Base-by-base conservation (phyloP, 2,329 filamentous ascomycete genomes). In the Aspergillus awamori region DNA sequence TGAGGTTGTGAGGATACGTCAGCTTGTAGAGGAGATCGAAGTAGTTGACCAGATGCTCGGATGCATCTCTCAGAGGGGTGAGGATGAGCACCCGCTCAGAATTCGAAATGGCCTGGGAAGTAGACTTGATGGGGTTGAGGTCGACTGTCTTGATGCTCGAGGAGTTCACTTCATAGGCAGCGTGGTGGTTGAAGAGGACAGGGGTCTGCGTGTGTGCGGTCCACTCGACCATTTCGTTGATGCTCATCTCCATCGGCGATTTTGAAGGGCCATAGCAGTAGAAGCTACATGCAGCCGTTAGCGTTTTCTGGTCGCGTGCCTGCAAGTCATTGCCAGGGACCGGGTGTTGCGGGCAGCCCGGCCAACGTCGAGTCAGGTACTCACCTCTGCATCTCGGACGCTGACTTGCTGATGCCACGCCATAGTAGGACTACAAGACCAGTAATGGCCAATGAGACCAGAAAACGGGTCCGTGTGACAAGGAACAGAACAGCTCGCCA, bases 201-300 rank as follows among this genome's bases (percentile, higher is more conserved):
- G 95, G 95, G 3, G 95, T 98, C 70, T 93, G 89, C 65, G 95
- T 82, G 74, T 97, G 93, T 60, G 87, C 88, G 68, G 91, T 89
- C 95, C 95, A 99, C 66, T 92, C 86, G 64, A 89, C 89, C 77
- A 94, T 89, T 75, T 99, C 95, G 75, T 97, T 97, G 59, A 89
- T 82, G 45, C 90, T 87, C 92, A 99, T 97, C 66, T 95, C 88
- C 88, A 96, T 96, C 57, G 95, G 95, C n/a, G 95, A 87, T 82
- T 96, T 97, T 24, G 90, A 87, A 13, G 95, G 94, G 11, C 95
- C 95, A 86, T 93, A 98, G 82, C 95, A 99, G 80, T 97, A 96
- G 80, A 96, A 97, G 80, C 94, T 98, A 73, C 53, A 24, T 43
- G 45, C 47, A 51, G 47, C 8, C 51, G 33, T 62, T 48, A 54